Conservation (phyloP, 106 monocot genomes). For the Apostasia ramifera region DNA sequence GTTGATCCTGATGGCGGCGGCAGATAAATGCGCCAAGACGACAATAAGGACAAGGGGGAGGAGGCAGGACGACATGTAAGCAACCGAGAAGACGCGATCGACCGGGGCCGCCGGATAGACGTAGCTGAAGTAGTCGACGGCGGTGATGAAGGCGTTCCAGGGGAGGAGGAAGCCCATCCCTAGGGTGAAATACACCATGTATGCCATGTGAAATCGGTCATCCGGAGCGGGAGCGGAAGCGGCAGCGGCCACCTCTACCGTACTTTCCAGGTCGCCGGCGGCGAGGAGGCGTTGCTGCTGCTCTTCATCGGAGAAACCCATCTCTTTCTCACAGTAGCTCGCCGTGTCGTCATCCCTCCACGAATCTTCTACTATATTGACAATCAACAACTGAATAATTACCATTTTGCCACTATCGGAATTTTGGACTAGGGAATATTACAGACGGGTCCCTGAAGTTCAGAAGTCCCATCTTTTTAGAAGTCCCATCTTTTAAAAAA, state of each 20-base stretch:
- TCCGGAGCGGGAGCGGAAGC: slow-evolving; percentile 16
- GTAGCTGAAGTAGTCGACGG: slow-evolving; percentile 94
- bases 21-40: slow-evolving; percentile 39
- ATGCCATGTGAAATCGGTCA: slow-evolving; percentile 59
- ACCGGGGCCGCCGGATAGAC: slow-evolving; percentile 68
- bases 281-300: slow-evolving; percentile 3
- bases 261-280: slow-evolving; percentile 2
- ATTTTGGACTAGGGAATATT: too few species aligned
- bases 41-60: slow-evolving; percentile 57
- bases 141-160: slow-evolving; percentile 97
- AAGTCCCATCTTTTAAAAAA: too few species aligned
- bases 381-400: too few species aligned
- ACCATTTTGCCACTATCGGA: too few species aligned
- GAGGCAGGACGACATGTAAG: slow-evolving; percentile 71
- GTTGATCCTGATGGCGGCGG: slow-evolving; percentile 60
- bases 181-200: slow-evolving; percentile 68
- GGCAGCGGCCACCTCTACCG: neutral
- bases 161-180: slow-evolving; percentile 88
- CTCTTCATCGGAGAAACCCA: slow-evolving; percentile 3
- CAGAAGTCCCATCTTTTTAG: too few species aligned
- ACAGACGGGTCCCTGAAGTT: too few species aligned
- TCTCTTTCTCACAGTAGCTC: neutral
- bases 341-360: neutral
- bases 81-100: slow-evolving; percentile 86
- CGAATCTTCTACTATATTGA: too few species aligned